Conservation (phyloP, 306 rosid species). For the Cicer arietinum region DNA sequence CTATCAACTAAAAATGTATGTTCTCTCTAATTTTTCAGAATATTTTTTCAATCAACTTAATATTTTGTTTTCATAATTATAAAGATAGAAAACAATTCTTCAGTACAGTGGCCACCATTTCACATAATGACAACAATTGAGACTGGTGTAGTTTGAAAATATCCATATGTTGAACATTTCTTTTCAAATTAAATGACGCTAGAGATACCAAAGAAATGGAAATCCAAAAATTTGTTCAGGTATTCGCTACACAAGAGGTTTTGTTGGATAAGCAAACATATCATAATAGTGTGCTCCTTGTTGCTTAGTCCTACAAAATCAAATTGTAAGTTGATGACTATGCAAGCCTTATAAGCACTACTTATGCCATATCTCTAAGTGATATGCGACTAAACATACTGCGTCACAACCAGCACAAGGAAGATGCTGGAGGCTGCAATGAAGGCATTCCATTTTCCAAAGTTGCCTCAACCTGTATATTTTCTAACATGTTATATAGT, state of each 20-base stretch:
- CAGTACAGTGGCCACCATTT: constrained; percentile 20
- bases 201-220: neutral
- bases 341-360: too few relatives aligned
- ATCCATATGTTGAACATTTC: neutral
- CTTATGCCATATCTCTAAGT: too few relatives aligned
- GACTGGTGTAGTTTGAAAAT: constrained; percentile 24
- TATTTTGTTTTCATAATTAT: neutral
- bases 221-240: constrained; percentile 6
- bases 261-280: neutral
- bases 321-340: too few relatives aligned
- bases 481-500: constrained; percentile 2
- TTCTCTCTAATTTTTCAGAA: neutral
- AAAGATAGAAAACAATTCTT: neutral
- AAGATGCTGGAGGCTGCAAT: neutral
- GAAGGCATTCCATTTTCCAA: neutral
- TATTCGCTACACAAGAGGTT: constrained; percentile 15
- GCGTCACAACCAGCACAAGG: neutral
- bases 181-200: constrained; percentile 1
- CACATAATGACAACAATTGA: constrained; percentile 3
- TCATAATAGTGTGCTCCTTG: constrained; percentile 26
- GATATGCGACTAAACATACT: neutral
- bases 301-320: neutral
- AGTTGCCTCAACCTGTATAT: too few relatives aligned
- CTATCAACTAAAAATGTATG: constrained; percentile 10
- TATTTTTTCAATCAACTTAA: constrained; percentile 27